Conservation (phyloP, 352 stramenopile species). For the Pythium rishiriense region DNA sequence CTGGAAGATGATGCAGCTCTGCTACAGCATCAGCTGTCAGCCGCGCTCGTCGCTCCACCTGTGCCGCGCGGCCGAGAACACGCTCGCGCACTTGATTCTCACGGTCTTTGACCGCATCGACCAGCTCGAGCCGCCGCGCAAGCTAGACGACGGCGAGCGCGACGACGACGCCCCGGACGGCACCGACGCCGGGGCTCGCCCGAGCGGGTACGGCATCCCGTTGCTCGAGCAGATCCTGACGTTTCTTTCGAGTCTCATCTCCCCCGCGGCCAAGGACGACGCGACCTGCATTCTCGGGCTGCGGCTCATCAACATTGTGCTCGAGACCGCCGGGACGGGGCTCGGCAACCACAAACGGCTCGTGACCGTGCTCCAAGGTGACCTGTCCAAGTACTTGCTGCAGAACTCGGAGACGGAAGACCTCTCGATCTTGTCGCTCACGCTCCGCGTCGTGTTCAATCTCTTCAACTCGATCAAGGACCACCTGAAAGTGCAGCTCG, state of each 20-base stretch:
- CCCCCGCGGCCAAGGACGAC: constrained; percentile 90
- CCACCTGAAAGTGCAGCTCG: constrained; percentile 98
- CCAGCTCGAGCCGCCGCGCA: constrained; percentile 53
- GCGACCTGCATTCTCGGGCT: constrained; percentile 90
- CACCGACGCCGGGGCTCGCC: not conserved
- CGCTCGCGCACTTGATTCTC: constrained; percentile 95
- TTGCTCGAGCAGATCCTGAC: constrained; percentile 93
- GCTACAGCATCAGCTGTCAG: constrained; percentile 95
- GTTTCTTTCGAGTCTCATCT: constrained; percentile 93
- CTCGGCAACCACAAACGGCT: constrained; percentile 74
- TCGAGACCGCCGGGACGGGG: constrained; percentile 92
- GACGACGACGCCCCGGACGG: not conserved
- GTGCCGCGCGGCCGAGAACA: constrained; percentile 93
- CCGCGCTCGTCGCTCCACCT: constrained; percentile 89
- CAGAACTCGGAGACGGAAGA: constrained; percentile 96
- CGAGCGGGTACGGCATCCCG: constrained; percentile 72
- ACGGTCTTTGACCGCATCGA: constrained; percentile 94
- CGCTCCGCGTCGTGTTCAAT: constrained; percentile 98
- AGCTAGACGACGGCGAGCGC: constrained; percentile 12
- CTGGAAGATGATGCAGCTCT: constrained; percentile 96
- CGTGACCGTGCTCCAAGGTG: constrained; percentile 90
- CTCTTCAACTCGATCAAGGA: constrained; percentile 99
- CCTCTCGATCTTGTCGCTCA: constrained; percentile 88
- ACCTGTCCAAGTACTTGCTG: constrained; percentile 97
- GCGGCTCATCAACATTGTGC: constrained; percentile 96